Evolutionary conservation across 1,284 basidiomycete genomes (phyloP), one percentile per base, ranked within the genome.

Genomic region (Wolfiporia cocos): DNA sequence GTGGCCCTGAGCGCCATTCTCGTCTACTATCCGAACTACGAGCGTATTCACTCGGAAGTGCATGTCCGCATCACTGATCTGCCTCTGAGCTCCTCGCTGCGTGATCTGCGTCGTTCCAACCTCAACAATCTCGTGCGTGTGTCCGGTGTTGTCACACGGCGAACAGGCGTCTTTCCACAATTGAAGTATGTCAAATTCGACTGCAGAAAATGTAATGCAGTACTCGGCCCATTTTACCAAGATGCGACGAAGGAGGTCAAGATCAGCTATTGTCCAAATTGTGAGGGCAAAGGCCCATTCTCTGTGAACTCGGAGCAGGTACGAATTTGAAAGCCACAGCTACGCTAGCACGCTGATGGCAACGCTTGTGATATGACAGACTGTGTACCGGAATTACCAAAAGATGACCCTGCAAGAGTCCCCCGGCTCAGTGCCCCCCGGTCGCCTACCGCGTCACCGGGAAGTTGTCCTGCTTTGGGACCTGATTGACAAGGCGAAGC

Each of bases 141-240:
- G 10, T 81, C 85, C 4, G 96, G 96, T 24, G 96, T 99, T n/a
- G 95, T 99, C 35, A 99, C 96, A 1, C 76, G 96, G 42, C 79
- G 96, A 36, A 92, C 83, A 9, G 95, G 96, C 18, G 94, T 99
- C 9, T 98, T 99, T 67, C 96, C 96, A 11, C 96, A 99, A 65
- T 73, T 99, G 50, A 99, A 99, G 69, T 97, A 98, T 60, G 94
- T 99, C 67, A 98, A 98, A 63, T 99, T 99, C 57, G 92, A 99
- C 66, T 99, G 96, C 64, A 73, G 74, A 41, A 94, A 93, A 62
- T 99, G 96, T 56, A 87, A 87, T 14, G 86, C 86, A 18, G 81
- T 91, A 10, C 74, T 99, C 5, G 96, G 96, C 11, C 96, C 96
- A 0, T 99, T 99, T 71, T 95, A 91, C 63, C 96, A 99, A 68